These are phyloP conservation scores for Pyrenochaeta sp. DNA, from an alignment of 2,329 filamentous ascomycete genomes.

Conservation along the genomic window DNA sequence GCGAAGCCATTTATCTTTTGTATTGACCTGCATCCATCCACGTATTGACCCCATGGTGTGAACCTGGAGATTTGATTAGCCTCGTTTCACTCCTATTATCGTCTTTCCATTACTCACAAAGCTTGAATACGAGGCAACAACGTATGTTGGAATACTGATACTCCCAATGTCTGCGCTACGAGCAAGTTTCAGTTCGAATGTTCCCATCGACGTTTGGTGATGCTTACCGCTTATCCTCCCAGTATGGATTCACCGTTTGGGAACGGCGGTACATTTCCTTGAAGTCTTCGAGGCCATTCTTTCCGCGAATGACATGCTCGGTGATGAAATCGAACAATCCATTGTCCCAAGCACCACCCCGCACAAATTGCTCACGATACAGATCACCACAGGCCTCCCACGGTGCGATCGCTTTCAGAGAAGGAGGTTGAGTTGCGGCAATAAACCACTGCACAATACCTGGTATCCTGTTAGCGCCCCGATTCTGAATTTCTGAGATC, in stretches of 20 bases:
- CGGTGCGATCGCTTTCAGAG: constrained; percentile 54
- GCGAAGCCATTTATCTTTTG: constrained; percentile 26
- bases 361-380: constrained; percentile 21
- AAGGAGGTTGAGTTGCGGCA: constrained; percentile 53
- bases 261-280: constrained; percentile 17
- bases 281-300: constrained; percentile 15
- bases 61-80: background rate
- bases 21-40: constrained; percentile 11
- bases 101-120: no score
- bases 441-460: constrained; percentile 41
- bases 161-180: constrained; percentile 4
- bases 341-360: constrained; percentile 16
- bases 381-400: constrained; percentile 55
- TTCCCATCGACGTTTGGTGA: no score
- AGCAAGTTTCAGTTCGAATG: no score
- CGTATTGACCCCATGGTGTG: constrained; percentile 27
- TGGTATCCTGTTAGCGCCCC: background rate
- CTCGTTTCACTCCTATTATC: no score
- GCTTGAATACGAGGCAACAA: constrained; percentile 21
- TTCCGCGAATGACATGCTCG: constrained; percentile 31
- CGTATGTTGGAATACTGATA: constrained; percentile 23
- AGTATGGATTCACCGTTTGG: constrained; percentile 17
- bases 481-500: constrained; percentile 24
- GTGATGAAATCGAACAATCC: constrained; percentile 11
- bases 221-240: constrained; percentile 20